Percentiles rank a stretch among this genome's conserved stretches.
Evolutionary conservation across 768 basidiomycete genomes (phyloP).

Genomic region (Boletus insuetus): DNA sequence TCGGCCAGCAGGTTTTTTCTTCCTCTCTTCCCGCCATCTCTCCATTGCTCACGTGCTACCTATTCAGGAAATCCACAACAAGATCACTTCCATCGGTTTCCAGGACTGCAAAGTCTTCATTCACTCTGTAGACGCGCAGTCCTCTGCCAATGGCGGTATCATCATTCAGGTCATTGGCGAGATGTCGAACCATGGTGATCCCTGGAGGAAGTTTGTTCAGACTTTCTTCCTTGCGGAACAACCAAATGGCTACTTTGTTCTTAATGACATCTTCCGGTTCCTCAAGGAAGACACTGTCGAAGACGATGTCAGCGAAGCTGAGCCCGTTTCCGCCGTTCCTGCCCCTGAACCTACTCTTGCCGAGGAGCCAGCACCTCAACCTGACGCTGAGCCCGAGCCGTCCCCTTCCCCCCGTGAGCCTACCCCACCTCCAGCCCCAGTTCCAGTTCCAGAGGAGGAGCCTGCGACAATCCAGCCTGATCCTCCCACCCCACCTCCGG

Average conservation of each 20-base stretch:
- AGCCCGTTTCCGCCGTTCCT: slow-evolving; percentile 34
- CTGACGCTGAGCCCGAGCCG: slow-evolving; percentile 24
- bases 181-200: slow-evolving; percentile 89
- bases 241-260: slow-evolving; percentile 97
- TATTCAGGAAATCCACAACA: slow-evolving; percentile 90
- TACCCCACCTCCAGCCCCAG: slow-evolving; percentile 27
- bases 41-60: slow-evolving; percentile 2
- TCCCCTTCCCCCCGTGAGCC: slow-evolving; percentile 34
- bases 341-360: slow-evolving; percentile 37
- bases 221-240: slow-evolving; percentile 99
- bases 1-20: slow-evolving; percentile 81
- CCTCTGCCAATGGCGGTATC: slow-evolving; percentile 91
- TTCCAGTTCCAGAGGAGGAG: slow-evolving; percentile 35
- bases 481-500: slow-evolving; percentile 34
- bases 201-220: slow-evolving; percentile 99
- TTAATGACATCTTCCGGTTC: slow-evolving; percentile 99
- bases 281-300: slow-evolving; percentile 93
- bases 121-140: slow-evolving; percentile 96
- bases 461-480: slow-evolving; percentile 38
- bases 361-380: slow-evolving; percentile 32
- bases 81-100: slow-evolving; percentile 92
- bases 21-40: slow-evolving; percentile 1
- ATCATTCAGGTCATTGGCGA: slow-evolving; percentile 99
- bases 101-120: slow-evolving; percentile 99
- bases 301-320: slow-evolving; percentile 60